These are phyloP conservation scores for Aureobasidium sp. DNA, from an alignment of 2,329 filamentous ascomycete species.

Conservation along the genomic window DNA sequence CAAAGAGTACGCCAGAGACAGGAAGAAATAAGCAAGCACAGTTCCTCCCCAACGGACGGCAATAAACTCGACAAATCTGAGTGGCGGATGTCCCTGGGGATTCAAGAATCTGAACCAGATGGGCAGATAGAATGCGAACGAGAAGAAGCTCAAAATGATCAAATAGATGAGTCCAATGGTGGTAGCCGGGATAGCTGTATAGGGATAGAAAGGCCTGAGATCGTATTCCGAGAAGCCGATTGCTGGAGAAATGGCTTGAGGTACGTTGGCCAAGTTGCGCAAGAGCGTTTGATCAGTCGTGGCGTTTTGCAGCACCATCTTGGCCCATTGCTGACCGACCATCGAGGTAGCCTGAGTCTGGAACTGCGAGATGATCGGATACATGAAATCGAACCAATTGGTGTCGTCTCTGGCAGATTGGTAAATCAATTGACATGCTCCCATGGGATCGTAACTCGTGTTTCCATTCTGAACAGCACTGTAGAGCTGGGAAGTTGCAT, in stretches of 20 bases:
- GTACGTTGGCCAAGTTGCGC: constrained; percentile 39
- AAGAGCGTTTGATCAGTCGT: constrained; percentile 33
- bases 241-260: constrained; percentile 50
- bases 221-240: constrained; percentile 52
- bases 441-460: constrained; percentile 52
- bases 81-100: constrained; percentile 48
- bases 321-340: constrained; percentile 44
- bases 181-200: constrained; percentile 47
- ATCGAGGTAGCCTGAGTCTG: constrained; percentile 39
- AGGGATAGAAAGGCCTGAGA: constrained; percentile 52
- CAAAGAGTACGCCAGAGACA: constrained; percentile 58
- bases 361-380: constrained; percentile 45
- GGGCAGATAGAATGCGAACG: constrained; percentile 57
- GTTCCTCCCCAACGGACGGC: constrained; percentile 53
- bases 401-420: constrained; percentile 51
- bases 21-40: constrained; percentile 52
- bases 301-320: constrained; percentile 36
- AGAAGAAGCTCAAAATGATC: constrained; percentile 62
- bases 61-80: constrained; percentile 53
- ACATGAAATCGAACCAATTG: constrained; percentile 44
- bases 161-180: constrained; percentile 60
- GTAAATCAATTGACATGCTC: constrained; percentile 51
- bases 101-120: constrained; percentile 54
- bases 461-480: constrained; percentile 50
- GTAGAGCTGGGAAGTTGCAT: constrained; percentile 49